Evolutionary conservation across 164 flowering plant species (phyloP).

Genomic region (Macadamia integrifolia): DNA sequence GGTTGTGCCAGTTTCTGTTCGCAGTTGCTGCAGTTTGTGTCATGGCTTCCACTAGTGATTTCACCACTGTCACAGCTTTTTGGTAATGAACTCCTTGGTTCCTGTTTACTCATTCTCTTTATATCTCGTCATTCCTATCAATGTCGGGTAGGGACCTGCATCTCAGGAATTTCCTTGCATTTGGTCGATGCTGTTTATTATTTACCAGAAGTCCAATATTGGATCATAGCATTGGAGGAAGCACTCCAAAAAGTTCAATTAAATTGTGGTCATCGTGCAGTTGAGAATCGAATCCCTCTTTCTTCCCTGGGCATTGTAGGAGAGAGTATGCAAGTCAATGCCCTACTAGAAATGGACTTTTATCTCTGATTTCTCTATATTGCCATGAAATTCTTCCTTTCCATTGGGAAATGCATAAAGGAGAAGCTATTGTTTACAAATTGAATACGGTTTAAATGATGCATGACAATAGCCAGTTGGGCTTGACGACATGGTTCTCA

Average conservation of each 20-base stretch:
- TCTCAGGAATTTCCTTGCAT: not conserved
- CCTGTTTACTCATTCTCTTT: not conserved
- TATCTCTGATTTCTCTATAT: no score
- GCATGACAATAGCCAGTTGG: no score
- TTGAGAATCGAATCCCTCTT: not conserved
- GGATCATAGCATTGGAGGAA: not conserved
- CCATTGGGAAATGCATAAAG: no score
- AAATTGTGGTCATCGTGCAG: not conserved
- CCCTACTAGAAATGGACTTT: no score
- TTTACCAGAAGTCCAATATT: not conserved
- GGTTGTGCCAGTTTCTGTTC: slow-evolving; percentile 55
- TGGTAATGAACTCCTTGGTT: slow-evolving; percentile 28
- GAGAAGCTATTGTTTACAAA: no score
- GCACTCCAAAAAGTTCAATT: not conserved
- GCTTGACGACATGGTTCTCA: no score
- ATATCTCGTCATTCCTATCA: not conserved
- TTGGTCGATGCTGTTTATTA: not conserved
- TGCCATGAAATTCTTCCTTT: no score
- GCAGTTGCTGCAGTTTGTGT: slow-evolving; percentile 54
- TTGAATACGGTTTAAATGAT: no score
- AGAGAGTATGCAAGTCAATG: no score
- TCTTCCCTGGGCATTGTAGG: not conserved
- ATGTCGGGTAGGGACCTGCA: not conserved
- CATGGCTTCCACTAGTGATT: slow-evolving; percentile 78
- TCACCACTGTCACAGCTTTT: slow-evolving; percentile 81